These are phyloP conservation scores for Solanum pinnatisectum DNA, from an alignment of 257 asterid species.

Conservation along the genomic window DNA sequence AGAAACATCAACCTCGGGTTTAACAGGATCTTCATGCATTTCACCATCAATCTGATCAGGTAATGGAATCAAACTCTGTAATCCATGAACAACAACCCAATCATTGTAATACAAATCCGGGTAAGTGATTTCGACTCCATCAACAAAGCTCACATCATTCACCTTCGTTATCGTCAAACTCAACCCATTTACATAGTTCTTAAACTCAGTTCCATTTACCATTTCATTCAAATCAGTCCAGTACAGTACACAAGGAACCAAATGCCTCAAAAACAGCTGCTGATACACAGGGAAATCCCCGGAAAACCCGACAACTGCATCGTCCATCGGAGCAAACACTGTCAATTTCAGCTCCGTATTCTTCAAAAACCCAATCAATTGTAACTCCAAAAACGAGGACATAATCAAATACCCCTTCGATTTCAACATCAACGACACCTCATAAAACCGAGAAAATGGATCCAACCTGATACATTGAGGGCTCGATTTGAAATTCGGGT, in stretches of 20 bases:
- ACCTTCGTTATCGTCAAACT: slow-evolving; percentile 28
- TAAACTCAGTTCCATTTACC: slow-evolving; percentile 31
- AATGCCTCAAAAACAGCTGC: slow-evolving; percentile 52
- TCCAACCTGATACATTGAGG: slow-evolving; percentile 20
- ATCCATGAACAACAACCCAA: slow-evolving; percentile 59
- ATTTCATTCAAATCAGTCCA: slow-evolving; percentile 41
- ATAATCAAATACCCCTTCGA: slow-evolving; percentile 60
- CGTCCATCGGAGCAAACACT: slow-evolving; percentile 61
- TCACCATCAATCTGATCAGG: slow-evolving; percentile 33
- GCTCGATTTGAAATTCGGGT: slow-evolving; percentile 2
- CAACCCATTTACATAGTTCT: slow-evolving; percentile 37
- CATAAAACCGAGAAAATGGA: slow-evolving; percentile 23
- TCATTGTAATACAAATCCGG: slow-evolving; percentile 58
- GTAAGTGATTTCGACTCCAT: slow-evolving; percentile 45
- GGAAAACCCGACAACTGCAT: slow-evolving; percentile 28
- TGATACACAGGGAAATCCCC: slow-evolving; percentile 37
- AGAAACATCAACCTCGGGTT: neutral
- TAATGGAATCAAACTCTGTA: slow-evolving; percentile 31
- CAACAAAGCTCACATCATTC: slow-evolving; percentile 33
- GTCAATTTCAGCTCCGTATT: slow-evolving; percentile 30
- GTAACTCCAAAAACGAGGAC: slow-evolving; percentile 67
- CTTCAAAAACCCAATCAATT: slow-evolving; percentile 39
- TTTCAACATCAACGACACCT: slow-evolving; percentile 40
- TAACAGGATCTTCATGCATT: slow-evolving; percentile 2
- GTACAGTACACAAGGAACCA: slow-evolving; percentile 46